Evolutionary conservation across 345 rosid species (phyloP), one percentile per base, ranked within the genome.

Genomic region (Eucalyptus rudis): DNA sequence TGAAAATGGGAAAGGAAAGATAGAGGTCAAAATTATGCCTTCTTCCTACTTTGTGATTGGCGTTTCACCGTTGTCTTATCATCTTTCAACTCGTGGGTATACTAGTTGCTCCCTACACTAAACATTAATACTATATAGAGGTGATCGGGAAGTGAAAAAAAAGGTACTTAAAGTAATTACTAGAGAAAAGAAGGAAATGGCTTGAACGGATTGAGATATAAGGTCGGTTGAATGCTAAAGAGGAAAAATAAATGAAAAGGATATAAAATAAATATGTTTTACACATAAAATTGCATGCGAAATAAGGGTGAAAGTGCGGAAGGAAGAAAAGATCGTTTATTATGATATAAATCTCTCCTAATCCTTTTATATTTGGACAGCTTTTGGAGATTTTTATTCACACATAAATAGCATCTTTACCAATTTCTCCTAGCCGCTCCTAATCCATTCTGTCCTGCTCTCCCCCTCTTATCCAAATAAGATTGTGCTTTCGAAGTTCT

Each of bases 61-160:
- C 29, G 0, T 24, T 56, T 56, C 13, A 24, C 29, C 29, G 6
- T 56, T 56, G 0, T 0, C 29, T 24, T 56, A 56, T 56, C 29
- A 56, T 56, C 13, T 24, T 56, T 56, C 29, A 24, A 24, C 29
- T 24, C 2, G 29, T 0, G 62, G 29, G 12, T 10, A 10, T 24
- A 0, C 29, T 56, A 22, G 3, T 10, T 24, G 62, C 27, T 56
- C 62, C 62, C 62, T 56, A 8, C 11, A 4, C 62, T 2, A 62
- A 62, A 62, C 5, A 29, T 62, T 62, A 62, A 62, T 31, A 7
- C 5, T 31, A 36, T 33, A 19, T 16, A 68, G 43, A 17, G 80
- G 43, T 31, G 80, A 68, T 8, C 2, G 1, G 2, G 19, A 33
- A 68, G 36, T 2, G 24, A 8, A 0, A 9, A 31, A 68, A 66